A percentile compares a stretch with the other conserved stretches of the same genome.
phyloP scores from a whole-genome alignment of 73 alveolate species.

The Loxodes magnus region DNA sequence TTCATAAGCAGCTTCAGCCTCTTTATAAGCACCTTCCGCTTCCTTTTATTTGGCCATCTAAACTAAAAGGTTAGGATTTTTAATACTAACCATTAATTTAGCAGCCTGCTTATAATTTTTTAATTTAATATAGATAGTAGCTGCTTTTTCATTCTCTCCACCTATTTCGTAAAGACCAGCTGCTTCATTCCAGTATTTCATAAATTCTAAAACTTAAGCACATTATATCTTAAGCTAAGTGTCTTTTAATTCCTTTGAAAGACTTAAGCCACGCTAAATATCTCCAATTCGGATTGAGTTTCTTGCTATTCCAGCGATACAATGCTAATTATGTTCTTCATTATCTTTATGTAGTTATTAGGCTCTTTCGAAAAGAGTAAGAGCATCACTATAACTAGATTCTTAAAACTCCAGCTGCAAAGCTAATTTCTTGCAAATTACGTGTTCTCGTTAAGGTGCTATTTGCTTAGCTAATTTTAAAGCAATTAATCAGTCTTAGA shows the following conservation, averaged over 20 bases:
- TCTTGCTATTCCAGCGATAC: slow-evolving; percentile 98
- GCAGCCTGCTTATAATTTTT: slow-evolving; percentile 80
- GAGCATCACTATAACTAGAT: slow-evolving; percentile 84
- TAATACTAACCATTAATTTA: slow-evolving; percentile 27
- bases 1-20: slow-evolving; percentile 94
- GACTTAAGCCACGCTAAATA: slow-evolving; percentile 80
- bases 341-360: too few species aligned
- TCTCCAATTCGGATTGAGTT: slow-evolving; percentile 95
- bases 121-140: slow-evolving; percentile 74
- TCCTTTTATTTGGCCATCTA: slow-evolving; percentile 98
- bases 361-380: slow-evolving; percentile 84
- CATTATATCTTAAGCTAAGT: slow-evolving; percentile 69
- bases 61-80: slow-evolving; percentile 86
- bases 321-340: too few species aligned
- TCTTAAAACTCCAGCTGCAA: slow-evolving; percentile 86
- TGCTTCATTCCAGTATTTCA: slow-evolving; percentile 79
- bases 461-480: slow-evolving; percentile 71
- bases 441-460: slow-evolving; percentile 80
- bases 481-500: background rate
- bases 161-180: slow-evolving; percentile 94
- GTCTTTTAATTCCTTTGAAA: slow-evolving; percentile 89
- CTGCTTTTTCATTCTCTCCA: slow-evolving; percentile 96
- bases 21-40: slow-evolving; percentile 77
- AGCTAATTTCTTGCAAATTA: slow-evolving; percentile 89
- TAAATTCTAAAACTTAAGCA: slow-evolving; percentile 76